Evolutionary conservation across 108 stramenopile species (phyloP), one percentile per base, ranked within the genome.

Genomic region (Pseudonitzschia multiseries): DNA sequence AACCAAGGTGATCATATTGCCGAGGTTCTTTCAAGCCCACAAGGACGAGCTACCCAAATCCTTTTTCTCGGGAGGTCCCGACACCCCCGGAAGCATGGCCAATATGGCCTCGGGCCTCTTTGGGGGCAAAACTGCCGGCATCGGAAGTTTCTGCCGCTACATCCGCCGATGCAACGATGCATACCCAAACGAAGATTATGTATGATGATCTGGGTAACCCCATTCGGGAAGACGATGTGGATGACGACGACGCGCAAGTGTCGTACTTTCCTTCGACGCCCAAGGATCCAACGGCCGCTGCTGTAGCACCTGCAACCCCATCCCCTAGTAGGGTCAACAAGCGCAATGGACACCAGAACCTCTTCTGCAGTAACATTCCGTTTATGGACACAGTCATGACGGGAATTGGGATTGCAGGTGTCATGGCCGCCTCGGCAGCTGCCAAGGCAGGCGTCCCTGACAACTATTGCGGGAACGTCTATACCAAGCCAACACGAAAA

Each of bases 191-290:
- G 32, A 70, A 56, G 31, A 31, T 79, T 26, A 22, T 79, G 9
- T 79, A 79, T 31, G 79, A 79, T 31, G 79, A 79, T 65, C 52
- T 60, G 64, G 79, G 79, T 32, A 79, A 79, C 65, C 79, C 79
- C 0, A 74, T 70, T 14, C 27, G 22, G 42, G 66, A 67, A 29
- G 46, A 50, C 44, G 66, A 67, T 62, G 32, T 40, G 2, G 8
- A 13, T 0, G 36, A 33, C 15, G 21, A 62, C 20, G 41, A 62
- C 2, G 57, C 15, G 4, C n/a, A 62, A 31, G 32, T 12, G 15
- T 62, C 36, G 4, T 62, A 40, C 18, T 62, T 40, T 62, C 61
- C 32, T 17, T 40, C 61, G 10, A 62, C 61, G n/a, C 36, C 61
- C 0, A 62, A 62, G 21, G 61, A 33, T 40, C 8, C 61, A 17